These are phyloP conservation scores for Penicillium frequentans DNA, from an alignment of 2,329 filamentous ascomycete species.

Conservation along the genomic window DNA sequence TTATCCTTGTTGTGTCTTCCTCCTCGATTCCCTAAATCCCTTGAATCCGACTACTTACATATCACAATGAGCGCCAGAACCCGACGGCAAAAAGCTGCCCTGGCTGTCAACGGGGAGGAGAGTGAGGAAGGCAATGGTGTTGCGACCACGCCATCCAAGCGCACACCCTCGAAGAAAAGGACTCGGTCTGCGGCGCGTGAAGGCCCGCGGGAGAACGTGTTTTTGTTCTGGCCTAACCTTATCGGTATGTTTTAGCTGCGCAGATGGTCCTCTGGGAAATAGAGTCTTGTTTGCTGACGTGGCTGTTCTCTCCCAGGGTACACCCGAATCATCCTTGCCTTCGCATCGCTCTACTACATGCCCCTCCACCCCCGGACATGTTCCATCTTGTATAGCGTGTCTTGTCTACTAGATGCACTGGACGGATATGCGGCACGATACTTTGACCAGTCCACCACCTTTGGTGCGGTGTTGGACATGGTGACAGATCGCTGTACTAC, in stretches of 20 bases:
- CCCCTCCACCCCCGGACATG: constrained; percentile 96
- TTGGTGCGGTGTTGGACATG: constrained; percentile 97
- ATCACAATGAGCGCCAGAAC: constrained; percentile 39
- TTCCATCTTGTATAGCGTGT: constrained; percentile 81
- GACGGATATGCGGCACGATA: constrained; percentile 89
- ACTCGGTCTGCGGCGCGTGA: constrained; percentile 23
- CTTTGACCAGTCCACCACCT: constrained; percentile 88
- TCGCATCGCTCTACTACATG: constrained; percentile 98
- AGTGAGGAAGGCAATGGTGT: constrained; percentile 35
- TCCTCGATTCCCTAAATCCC: not conserved
- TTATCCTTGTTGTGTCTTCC: not conserved
- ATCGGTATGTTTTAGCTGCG: constrained; percentile 58
- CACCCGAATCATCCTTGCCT: constrained; percentile 72
- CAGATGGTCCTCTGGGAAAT: not conserved
- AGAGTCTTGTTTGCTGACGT: not conserved
- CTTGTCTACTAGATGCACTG: constrained; percentile 90
- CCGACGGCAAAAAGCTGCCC: constrained; percentile 40
- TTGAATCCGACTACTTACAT: not conserved
- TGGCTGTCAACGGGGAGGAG: constrained; percentile 31
- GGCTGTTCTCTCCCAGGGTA: constrained; percentile 58
- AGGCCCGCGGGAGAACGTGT: constrained; percentile 68
- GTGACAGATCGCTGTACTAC: constrained; percentile 98
- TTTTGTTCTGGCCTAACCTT: constrained; percentile 77
- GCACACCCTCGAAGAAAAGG: constrained; percentile 28
- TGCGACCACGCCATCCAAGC: constrained; percentile 30